Base-by-base conservation (phyloP, 768 basidiomycete species). In the Phylloporus sp. region DNA sequence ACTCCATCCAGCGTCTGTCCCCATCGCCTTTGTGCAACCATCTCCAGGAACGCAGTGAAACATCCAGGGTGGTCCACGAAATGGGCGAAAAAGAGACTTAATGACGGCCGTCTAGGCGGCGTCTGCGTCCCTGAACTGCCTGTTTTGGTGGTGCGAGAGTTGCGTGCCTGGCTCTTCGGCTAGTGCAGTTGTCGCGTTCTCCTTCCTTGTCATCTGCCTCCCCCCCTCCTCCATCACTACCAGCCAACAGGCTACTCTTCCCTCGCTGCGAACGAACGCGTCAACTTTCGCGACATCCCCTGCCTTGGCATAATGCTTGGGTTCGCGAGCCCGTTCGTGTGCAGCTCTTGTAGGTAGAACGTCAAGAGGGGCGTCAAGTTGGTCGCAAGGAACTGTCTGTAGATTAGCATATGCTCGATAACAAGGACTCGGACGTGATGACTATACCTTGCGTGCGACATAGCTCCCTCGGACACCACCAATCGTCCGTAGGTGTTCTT, bases 261-360 rank as follows among this genome's bases (percentile, higher is more conserved):
- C 82, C 62, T 92, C 90, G 3, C 90, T 84, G 65, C 88, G 90
- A 69, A 99, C 89, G 66, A 99, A 99, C 49, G 75, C 81, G 56
- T 97, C 91, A 2, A 98, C 78, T 11, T 92, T 82, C 2, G 80
- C 66, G 14, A 92, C 82, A 57, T 99, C 96, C 49, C 92, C 90
- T 18, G 96, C 84, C 63, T 98, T 98, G 42, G 96, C 96, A 67
- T 96, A 99, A 60, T 97, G 95, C 58, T 98, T 94, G 0, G 91
- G 58, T 95, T 98, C 23, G 96, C 95, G 6, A 95, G 80, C 1
- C 89, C 86, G 1, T 84, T 75, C 2, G 88, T 76, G 61, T 99
- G 96, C 0, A 99, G 73, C 63, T 95, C 94, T 76, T 98, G 94
- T 0, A 99, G 77, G 65, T 97, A 99, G 1, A 89, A 89, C 24